These are phyloP conservation scores for Candida loeiensis DNA, from an alignment of 805 yeast genomes.

Conservation along the genomic window DNA sequence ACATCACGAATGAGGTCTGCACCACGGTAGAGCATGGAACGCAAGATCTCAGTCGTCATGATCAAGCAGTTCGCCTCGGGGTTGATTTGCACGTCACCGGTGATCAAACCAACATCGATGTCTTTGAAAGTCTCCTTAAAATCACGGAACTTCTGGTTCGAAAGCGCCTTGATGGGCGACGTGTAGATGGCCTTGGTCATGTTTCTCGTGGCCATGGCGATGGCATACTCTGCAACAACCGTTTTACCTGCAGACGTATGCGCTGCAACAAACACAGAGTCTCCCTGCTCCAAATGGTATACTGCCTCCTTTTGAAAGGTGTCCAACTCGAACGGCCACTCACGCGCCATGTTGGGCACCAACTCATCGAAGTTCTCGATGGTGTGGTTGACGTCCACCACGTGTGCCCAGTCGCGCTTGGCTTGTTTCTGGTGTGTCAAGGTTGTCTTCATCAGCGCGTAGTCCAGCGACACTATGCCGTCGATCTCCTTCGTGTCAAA, in stretches of 20 bases:
- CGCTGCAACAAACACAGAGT: slow-evolving; percentile 97
- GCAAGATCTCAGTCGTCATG: slow-evolving; percentile 95
- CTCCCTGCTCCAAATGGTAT: slow-evolving; percentile 94
- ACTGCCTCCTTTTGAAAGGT: slow-evolving; percentile 96
- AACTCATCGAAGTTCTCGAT: slow-evolving; percentile 82
- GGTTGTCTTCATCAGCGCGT: slow-evolving; percentile 19
- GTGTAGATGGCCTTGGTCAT: slow-evolving; percentile 97
- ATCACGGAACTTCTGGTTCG: slow-evolving; percentile 88
- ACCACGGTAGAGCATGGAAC: slow-evolving; percentile 95
- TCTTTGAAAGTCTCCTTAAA: slow-evolving; percentile 77
- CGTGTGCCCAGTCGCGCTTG: slow-evolving; percentile 87
- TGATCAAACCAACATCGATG: slow-evolving; percentile 86
- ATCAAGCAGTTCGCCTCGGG: slow-evolving; percentile 94
- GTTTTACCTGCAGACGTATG: slow-evolving; percentile 99
- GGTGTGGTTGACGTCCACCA: slow-evolving; percentile 80
- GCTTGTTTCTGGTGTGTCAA: slow-evolving; percentile 23
- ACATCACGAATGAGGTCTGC: slow-evolving; percentile 96
- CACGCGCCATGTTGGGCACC: slow-evolving; percentile 89
- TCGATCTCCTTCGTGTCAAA: slow-evolving; percentile 46
- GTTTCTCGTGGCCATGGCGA: slow-evolving; percentile 92
- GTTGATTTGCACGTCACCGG: slow-evolving; percentile 97
- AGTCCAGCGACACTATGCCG: slow-evolving; percentile 38
- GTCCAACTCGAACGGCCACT: slow-evolving; percentile 94
- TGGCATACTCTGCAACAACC: slow-evolving; percentile 97
- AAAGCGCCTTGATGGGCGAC: slow-evolving; percentile 88